Base-by-base conservation (phyloP, 164 flowering plant species). In the Piper longum region DNA sequence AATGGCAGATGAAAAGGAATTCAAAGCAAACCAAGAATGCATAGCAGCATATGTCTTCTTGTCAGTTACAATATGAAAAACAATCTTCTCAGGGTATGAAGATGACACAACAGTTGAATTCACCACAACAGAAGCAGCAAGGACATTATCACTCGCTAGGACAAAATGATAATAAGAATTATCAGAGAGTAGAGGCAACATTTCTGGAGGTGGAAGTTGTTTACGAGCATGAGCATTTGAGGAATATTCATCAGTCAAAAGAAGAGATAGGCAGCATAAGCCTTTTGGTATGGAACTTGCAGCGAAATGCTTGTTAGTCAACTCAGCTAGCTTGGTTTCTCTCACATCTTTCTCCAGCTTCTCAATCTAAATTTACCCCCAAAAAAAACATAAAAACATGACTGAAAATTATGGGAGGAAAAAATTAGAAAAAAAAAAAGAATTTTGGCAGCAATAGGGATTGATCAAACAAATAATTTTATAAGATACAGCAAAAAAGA, bases 1-100 rank as follows among this genome's bases (percentile, higher is more conserved):
- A 64, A 87, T 86, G 52, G 96, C 89, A 56, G 97, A 95, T 59
- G 81, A 74, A 57, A 80, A 71, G n/a, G 99, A 82, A 68, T 95
- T 87, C 19, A 95, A 68, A 40, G 99, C 97, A 78, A 95, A 95
- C 99, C 99, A 95, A 26, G 99, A 87, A 70, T 93, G 99, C 97
- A 90, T 93, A 26, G 91, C 95, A n/a, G 97, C 91, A 75, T 90
- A 93, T 13, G 99, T 95, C 79, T 95, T 95, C 84, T 91, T 91
- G 74, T 95, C 99, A 39, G 99, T 95, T 64, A 95, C 91, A 64
- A 95, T 81, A 82, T 95, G 99, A 64, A 95, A 89, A 66, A 95
- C 88, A 39, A 91, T 80, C 66, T 82, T 88, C 62, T 82, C 93
- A 67, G 99, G 97, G 60, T 74, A 77, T 43, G 67, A 61, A 63